A percentile compares a stretch with the other conserved stretches of the same genome.
phyloP scores from a whole-genome alignment of 495 filamentous ascomycete genomes.

The Daldinia childiae region DNA sequence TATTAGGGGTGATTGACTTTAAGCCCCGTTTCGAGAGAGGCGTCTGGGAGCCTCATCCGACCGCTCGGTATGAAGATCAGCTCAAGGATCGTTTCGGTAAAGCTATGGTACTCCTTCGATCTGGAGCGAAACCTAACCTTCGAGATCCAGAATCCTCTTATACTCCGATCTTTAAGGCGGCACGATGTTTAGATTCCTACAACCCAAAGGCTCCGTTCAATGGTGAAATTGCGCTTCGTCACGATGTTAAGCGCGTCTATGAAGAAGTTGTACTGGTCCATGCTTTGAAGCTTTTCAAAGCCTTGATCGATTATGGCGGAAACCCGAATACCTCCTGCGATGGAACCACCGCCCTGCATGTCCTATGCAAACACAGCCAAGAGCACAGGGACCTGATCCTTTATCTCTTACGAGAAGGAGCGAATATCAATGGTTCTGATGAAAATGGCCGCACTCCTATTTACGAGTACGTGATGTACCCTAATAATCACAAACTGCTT shows the following conservation, averaged over 20 bases:
- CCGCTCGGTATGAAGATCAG: too few relatives aligned
- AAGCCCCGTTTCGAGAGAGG: background rate
- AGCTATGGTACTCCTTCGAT: background rate
- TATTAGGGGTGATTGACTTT: background rate
- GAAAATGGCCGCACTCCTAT: conserved; percentile 4
- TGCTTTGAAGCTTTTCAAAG: background rate
- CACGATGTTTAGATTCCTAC: background rate
- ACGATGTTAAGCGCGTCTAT: background rate
- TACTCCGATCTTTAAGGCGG: conserved; percentile 5
- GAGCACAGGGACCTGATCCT: background rate
- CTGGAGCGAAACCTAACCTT: conserved; percentile 13
- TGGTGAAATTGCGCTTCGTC: background rate
- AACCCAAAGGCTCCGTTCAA: background rate
- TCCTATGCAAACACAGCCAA: background rate
- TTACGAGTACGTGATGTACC: background rate
- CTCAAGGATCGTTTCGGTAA: background rate
- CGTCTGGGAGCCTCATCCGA: too few relatives aligned
- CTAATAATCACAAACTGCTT: background rate
- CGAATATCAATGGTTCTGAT: conserved; percentile 2
- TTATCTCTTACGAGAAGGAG: background rate
- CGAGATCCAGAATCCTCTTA: background rate
- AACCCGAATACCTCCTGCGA: background rate
- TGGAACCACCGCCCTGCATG: conserved; percentile 16
- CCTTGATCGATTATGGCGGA: conserved; percentile 4
- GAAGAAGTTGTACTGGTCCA: background rate